Percentiles rank a stretch among this genome's conserved stretches.
Conservation (phyloP, 2,329 filamentous ascomycete genomes). For the Coniochaeta ligniaria region DNA sequence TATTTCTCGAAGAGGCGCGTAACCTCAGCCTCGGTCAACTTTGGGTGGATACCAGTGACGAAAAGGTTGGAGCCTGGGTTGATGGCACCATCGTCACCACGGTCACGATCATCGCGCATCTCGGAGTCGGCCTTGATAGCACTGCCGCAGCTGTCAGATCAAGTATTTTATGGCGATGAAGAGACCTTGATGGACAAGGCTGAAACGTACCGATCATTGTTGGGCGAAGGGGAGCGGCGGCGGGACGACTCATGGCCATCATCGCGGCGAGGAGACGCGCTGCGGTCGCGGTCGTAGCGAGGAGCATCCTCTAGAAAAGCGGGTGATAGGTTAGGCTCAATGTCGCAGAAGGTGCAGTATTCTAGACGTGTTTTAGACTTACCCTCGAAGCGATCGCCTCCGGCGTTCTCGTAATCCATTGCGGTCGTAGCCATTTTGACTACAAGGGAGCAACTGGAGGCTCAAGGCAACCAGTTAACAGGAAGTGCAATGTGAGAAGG, state of each 20-base stretch:
- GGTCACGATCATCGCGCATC: constrained; percentile 59
- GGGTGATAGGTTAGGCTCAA: neutral
- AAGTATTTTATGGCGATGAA: neutral
- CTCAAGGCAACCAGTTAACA: neutral
- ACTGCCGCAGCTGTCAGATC: constrained; percentile 4
- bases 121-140: constrained; percentile 43
- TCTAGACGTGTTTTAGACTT: constrained; percentile 16
- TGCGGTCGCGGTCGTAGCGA: constrained; percentile 61
- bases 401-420: constrained; percentile 65
- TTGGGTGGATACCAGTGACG: constrained; percentile 95
- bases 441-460: neutral
- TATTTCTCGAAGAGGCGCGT: constrained; percentile 97
- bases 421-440: constrained; percentile 52
- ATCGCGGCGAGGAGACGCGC: constrained; percentile 59
- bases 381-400: constrained; percentile 62
- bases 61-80: constrained; percentile 98
- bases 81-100: constrained; percentile 69
- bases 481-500: neutral
- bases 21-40: constrained; percentile 82
- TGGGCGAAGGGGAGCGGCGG: constrained; percentile 57
- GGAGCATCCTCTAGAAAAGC: constrained; percentile 48
- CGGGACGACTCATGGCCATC: constrained; percentile 48
- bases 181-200: constrained; percentile 4
- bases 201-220: constrained; percentile 37
- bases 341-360: neutral